Evolutionary conservation across 2,329 filamentous ascomycete genomes (phyloP).

Genomic region (Furcasterigmium sp.): DNA sequence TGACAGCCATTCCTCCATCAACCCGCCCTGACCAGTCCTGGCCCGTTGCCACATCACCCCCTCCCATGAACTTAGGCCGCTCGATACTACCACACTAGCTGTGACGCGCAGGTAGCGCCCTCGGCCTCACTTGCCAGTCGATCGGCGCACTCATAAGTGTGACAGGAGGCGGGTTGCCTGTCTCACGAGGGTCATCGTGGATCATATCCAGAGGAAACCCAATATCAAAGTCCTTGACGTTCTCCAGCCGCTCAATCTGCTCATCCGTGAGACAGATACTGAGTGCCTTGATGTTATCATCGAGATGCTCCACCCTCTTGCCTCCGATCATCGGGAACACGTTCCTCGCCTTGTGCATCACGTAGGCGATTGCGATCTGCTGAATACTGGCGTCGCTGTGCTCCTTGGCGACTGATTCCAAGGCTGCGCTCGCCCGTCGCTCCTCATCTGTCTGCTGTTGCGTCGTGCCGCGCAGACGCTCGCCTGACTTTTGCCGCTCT

Average conservation of each 20-base stretch:
- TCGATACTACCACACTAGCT: too few species aligned
- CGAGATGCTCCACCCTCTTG: constrained; percentile 44
- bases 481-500: constrained; percentile 24
- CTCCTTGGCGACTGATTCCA: constrained; percentile 54
- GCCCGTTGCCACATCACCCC: too few species aligned
- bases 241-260: constrained; percentile 51
- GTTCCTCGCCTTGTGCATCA: constrained; percentile 43
- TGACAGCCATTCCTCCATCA: too few species aligned
- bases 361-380: constrained; percentile 50
- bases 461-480: constrained; percentile 28
- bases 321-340: constrained; percentile 50
- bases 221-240: constrained; percentile 44
- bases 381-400: constrained; percentile 53
- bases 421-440: constrained; percentile 45
- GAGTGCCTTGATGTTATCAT: constrained; percentile 51
- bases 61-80: too few species aligned
- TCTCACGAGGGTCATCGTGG: constrained; percentile 17
- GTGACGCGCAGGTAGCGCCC: neutral
- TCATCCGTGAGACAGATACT: constrained; percentile 41
- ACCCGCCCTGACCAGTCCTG: too few species aligned
- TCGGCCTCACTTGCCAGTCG: neutral
- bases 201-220: constrained; percentile 48
- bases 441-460: constrained; percentile 39
- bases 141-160: neutral
- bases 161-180: constrained; percentile 4